Conservation (phyloP, 768 basidiomycete genomes). For the Coprinopsis sp. region DNA sequence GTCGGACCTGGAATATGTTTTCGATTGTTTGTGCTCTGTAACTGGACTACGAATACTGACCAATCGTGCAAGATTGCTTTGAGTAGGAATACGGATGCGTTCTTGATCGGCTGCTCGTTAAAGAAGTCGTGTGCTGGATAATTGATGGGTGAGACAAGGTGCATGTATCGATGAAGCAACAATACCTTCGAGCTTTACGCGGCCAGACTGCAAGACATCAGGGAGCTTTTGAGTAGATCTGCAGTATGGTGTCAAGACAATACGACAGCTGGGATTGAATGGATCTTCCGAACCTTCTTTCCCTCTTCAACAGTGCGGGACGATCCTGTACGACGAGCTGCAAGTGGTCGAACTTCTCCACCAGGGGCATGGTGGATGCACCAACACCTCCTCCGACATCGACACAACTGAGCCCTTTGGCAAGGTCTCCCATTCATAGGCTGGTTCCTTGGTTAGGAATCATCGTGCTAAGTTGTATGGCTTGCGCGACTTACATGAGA, state of each 20-base stretch:
- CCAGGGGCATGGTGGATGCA: slow-evolving; percentile 18
- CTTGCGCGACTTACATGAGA: slow-evolving; percentile 9
- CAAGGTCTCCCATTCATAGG: slow-evolving; percentile 21
- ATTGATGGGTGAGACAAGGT: not conserved
- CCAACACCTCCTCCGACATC: slow-evolving; percentile 30
- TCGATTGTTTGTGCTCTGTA: too few species aligned
- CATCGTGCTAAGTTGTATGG: slow-evolving; percentile 24
- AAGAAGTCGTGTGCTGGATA: slow-evolving; percentile 33
- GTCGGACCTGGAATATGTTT: too few species aligned
- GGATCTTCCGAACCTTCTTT: not conserved
- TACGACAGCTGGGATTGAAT: not conserved
- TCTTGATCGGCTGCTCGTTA: slow-evolving; percentile 27
- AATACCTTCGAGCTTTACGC: slow-evolving; percentile 17
- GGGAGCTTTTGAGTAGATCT: slow-evolving; percentile 14
- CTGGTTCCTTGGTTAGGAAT: slow-evolving; percentile 12
- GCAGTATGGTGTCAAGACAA: not conserved
- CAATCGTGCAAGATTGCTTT: slow-evolving; percentile 36
- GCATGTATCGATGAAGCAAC: not conserved
- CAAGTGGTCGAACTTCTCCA: slow-evolving; percentile 15
- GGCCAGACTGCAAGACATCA: slow-evolving; percentile 13
- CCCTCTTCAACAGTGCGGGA: slow-evolving; percentile 15
- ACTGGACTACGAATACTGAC: too few species aligned
- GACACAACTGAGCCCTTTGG: slow-evolving; percentile 18
- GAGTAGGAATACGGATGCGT: slow-evolving; percentile 34
- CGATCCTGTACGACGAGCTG: slow-evolving; percentile 25